Percentiles rank a stretch among this genome's conserved stretches.
Conservation (phyloP, 2,329 filamentous ascomycete genomes). For the Hypocrella siamensis region DNA sequence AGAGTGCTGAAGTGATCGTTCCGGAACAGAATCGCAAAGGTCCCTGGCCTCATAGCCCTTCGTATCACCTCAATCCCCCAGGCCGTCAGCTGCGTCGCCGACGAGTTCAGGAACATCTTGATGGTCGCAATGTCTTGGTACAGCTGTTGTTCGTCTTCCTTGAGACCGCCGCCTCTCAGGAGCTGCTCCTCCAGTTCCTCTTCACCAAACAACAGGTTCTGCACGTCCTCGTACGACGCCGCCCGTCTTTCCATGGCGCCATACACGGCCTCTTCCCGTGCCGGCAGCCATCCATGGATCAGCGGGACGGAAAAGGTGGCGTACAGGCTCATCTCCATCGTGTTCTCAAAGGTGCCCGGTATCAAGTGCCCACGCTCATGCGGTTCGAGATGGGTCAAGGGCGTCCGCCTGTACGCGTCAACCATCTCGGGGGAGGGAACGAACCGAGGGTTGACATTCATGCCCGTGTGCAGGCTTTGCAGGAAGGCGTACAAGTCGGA, state of each 20-base stretch:
- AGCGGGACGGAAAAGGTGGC: constrained; percentile 76
- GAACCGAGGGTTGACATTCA: constrained; percentile 94
- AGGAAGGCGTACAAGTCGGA: constrained; percentile 78
- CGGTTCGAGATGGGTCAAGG: constrained; percentile 35
- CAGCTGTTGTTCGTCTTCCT: constrained; percentile 56
- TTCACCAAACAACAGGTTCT: constrained; percentile 75
- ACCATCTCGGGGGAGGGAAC: constrained; percentile 39
- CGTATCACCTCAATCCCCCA: constrained; percentile 65
- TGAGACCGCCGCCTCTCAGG: constrained; percentile 33
- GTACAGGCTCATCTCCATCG: constrained; percentile 79
- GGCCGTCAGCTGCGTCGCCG: constrained; percentile 74
- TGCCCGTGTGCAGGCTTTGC: constrained; percentile 78
- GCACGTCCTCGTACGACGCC: constrained; percentile 78
- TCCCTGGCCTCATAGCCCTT: constrained; percentile 55
- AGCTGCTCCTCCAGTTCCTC: constrained; percentile 79
- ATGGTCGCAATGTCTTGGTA: constrained; percentile 76
- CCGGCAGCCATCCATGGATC: constrained; percentile 84
- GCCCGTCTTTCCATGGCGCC: constrained; percentile 59
- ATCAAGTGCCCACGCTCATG: constrained; percentile 30
- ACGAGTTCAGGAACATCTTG: constrained; percentile 63
- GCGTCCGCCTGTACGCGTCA: constrained; percentile 32
- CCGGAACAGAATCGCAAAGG: constrained; percentile 81
- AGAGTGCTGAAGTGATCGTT: constrained; percentile 96
- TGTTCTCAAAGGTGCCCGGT: constrained; percentile 71
- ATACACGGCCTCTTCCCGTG: constrained; percentile 48